phyloP scores from a whole-genome alignment of 2,329 filamentous ascomycete genomes.

The Pyricularia sp. region DNA sequence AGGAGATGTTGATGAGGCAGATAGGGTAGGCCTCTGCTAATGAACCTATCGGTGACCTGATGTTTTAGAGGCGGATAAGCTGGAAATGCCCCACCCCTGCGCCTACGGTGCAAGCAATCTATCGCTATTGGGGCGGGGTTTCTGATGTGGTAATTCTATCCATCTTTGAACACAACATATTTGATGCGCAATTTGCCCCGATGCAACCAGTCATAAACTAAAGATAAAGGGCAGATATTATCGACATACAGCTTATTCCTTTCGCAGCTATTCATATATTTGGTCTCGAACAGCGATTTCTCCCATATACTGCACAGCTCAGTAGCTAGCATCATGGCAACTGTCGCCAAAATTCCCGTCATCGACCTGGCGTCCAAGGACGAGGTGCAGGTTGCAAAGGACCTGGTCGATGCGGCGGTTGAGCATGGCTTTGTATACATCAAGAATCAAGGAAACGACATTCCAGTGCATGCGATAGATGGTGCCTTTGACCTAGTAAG shows the following conservation, averaged over 20 bases:
- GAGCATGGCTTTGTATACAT: conserved; percentile 88
- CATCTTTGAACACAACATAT: too few species aligned
- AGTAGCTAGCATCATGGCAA: conserved; percentile 14
- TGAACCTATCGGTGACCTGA: too few species aligned
- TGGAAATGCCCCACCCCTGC: too few species aligned
- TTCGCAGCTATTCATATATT: neutral
- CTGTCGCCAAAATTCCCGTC: conserved; percentile 56
- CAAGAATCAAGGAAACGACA: conserved; percentile 61
- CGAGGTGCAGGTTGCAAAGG: conserved; percentile 47
- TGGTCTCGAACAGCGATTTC: neutral
- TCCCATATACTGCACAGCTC: neutral
- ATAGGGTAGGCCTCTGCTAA: too few species aligned
- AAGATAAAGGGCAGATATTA: too few species aligned
- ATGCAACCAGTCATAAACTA: too few species aligned
- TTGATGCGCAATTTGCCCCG: too few species aligned
- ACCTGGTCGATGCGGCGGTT: conserved; percentile 70
- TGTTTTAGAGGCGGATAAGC: too few species aligned
- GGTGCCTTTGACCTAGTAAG: conserved; percentile 64
- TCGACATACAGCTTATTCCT: neutral
- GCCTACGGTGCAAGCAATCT: too few species aligned
- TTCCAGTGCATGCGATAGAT: conserved; percentile 57
- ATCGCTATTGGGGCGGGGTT: too few species aligned
- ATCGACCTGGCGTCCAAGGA: conserved; percentile 66
- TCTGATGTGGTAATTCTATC: too few species aligned
- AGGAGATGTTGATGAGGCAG: too few species aligned